Evolutionary conservation across 176 grass and related monocot genomes (phyloP), one percentile per base, ranked within the genome.

Genomic region (Ananas comosus): DNA sequence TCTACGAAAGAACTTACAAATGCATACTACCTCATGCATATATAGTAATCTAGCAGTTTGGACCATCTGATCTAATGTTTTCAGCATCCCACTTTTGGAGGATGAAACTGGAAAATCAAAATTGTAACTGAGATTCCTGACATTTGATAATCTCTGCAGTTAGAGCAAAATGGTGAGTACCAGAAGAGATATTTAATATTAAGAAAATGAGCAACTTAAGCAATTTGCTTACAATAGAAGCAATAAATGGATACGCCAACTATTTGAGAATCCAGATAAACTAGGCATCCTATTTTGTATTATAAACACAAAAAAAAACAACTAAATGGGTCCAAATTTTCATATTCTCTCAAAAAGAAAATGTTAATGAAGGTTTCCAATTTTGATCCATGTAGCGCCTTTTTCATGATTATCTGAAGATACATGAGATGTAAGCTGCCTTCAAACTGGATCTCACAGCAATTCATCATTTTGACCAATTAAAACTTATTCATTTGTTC

Each of bases 1-100:
- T n/a, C 13, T 14, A 67, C 16, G 12, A 47, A 75, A 16, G 53
- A 63, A 63, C 25, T 23, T 4, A 53, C 24, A 53, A 61, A 72
- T 19, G 61, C 50, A n/a, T 48, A 80, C 29, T 86, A 96, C 92
- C 92, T 91, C 86, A 68, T 91, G 79, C 83, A 96, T 80, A 49
- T 83, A 52, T 51, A 78, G 11, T 67, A 89, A 18, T 58, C 88
- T 89, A 48, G 92, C 52, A 76, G 83, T 64, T 79, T 78, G 65
- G 68, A 85, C 76, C 48, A 89, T 85, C 68, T 29, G 70, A 61
- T 87, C 73, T 70, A 82, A 72, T 63, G 85, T 49, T 76, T 80
- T 72, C 5, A 64, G 76, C 51, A 81, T 66, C 47, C 85, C 86
- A 33, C 13, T 65, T 51, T 50, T 12, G 28, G 83, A 83, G 16